These are phyloP conservation scores for Aspergillus wentii DNA, from an alignment of 495 filamentous ascomycete genomes.

Conservation along the genomic window DNA sequence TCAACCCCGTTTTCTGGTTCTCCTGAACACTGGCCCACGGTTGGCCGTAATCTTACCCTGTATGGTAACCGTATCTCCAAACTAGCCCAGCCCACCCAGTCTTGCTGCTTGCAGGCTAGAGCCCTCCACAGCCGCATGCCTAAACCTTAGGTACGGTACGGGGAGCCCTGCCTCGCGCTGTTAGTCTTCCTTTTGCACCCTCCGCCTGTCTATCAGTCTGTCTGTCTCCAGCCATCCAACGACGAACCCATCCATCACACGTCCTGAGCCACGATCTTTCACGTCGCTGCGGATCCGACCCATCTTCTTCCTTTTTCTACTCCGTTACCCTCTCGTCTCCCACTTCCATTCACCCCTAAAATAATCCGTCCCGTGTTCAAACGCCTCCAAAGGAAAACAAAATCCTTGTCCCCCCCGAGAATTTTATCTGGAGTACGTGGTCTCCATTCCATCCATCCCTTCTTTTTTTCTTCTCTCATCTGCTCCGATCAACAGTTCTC, in stretches of 20 bases:
- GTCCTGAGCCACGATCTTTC: slow-evolving; percentile 4
- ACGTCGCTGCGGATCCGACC: slow-evolving; percentile 2
- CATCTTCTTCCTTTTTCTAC: slow-evolving; percentile 2
- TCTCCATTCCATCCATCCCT: slow-evolving; percentile 5
- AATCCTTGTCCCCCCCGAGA: slow-evolving; percentile 7
- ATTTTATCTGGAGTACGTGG: no score
- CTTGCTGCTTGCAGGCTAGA: neutral
- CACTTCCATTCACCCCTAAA: no score
- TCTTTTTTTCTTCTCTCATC: slow-evolving; percentile 5
- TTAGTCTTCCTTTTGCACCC: no score
- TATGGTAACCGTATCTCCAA: no score
- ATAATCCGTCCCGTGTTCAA: slow-evolving; percentile 6
- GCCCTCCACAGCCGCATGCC: neutral
- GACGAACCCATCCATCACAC: slow-evolving; percentile 5
- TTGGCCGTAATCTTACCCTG: no score
- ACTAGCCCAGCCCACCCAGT: no score
- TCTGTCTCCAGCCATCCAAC: slow-evolving; percentile 1
- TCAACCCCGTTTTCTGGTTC: slow-evolving; percentile 4
- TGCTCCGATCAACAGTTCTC: slow-evolving; percentile 8
- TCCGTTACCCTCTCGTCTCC: neutral
- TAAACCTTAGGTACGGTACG: no score
- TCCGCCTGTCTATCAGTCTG: no score
- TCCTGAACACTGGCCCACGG: no score
- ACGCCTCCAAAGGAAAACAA: neutral
- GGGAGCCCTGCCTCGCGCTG: no score